Conservation (phyloP, 108 stramenopile genomes). For the Mediolabrus comicus region DNA sequence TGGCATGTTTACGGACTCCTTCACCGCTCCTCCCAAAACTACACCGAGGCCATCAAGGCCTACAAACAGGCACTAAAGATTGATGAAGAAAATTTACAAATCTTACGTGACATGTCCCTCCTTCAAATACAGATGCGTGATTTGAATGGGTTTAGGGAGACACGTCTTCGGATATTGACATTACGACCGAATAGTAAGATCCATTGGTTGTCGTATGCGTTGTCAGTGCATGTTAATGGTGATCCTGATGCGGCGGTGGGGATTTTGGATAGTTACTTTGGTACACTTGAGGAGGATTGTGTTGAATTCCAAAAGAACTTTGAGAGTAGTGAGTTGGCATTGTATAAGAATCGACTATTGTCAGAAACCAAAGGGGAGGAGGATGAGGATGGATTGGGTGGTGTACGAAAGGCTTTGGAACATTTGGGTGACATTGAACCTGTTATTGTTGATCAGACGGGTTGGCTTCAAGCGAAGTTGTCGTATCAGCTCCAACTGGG, state of each 20-base stretch:
- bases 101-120: conserved; percentile 91
- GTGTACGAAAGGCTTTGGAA: conserved; percentile 74
- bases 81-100: conserved; percentile 90
- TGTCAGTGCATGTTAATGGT: conserved; percentile 88
- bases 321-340: conserved; percentile 89
- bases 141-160: conserved; percentile 87
- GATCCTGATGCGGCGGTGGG: conserved; percentile 75
- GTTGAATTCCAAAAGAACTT: conserved; percentile 72
- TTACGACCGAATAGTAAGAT: conserved; percentile 84
- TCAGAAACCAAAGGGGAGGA: conserved; percentile 58
- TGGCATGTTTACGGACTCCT: conserved; percentile 99
- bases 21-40: conserved; percentile 93
- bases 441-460: conserved; percentile 71
- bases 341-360: conserved; percentile 88
- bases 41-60: conserved; percentile 97
- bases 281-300: conserved; percentile 64
- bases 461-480: conserved; percentile 67
- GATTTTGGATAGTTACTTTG: conserved; percentile 89
- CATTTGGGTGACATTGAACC: conserved; percentile 70
- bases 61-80: conserved; percentile 97
- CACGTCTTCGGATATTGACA: conserved; percentile 80
- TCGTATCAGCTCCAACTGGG: conserved; percentile 77
- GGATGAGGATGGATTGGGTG: conserved; percentile 39
- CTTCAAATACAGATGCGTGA: conserved; percentile 95
- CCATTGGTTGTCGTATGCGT: conserved; percentile 93